These are phyloP conservation scores for Spathaspora arborariae DNA, from an alignment of 805 yeast species.

Conservation along the genomic window DNA sequence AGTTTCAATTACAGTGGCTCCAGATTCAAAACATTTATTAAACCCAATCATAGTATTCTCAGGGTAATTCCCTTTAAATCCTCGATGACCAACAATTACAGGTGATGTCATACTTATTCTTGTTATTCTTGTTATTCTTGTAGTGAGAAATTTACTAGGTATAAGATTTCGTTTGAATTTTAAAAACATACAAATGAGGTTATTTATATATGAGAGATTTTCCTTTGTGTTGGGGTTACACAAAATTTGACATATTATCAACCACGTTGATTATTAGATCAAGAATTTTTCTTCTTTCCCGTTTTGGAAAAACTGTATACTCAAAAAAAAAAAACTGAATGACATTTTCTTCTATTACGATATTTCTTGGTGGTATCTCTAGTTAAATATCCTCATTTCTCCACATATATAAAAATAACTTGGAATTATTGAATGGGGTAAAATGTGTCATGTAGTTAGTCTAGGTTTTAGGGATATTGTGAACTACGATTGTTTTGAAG, in stretches of 20 bases:
- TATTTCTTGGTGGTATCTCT: too few species aligned
- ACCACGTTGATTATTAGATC: neutral
- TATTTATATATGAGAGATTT: neutral
- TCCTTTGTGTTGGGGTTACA: neutral
- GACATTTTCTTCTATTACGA: too few species aligned
- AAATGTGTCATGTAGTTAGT: too few species aligned
- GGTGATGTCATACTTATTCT: constrained; percentile 11
- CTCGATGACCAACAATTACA: constrained; percentile 40
- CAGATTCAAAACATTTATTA: constrained; percentile 30
- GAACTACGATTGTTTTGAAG: too few species aligned
- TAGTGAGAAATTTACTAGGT: neutral
- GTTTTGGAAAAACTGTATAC: neutral
- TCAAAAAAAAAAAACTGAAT: neutral
- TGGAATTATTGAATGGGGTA: too few species aligned
- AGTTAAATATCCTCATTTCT: too few species aligned
- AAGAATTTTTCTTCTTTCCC: neutral
- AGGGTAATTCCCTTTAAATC: constrained; percentile 36
- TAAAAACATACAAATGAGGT: neutral
- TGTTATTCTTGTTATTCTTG: too few species aligned
- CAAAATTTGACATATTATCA: neutral
- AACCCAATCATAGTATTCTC: constrained; percentile 40
- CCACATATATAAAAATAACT: too few species aligned
- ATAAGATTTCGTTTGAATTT: neutral
- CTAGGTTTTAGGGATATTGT: too few species aligned
- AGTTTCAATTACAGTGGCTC: constrained; percentile 40